Percentiles rank a stretch among this genome's conserved stretches.
phyloP scores from a whole-genome alignment of 2,329 filamentous ascomycete genomes.

The Dothidotthia symphoricarpi region DNA sequence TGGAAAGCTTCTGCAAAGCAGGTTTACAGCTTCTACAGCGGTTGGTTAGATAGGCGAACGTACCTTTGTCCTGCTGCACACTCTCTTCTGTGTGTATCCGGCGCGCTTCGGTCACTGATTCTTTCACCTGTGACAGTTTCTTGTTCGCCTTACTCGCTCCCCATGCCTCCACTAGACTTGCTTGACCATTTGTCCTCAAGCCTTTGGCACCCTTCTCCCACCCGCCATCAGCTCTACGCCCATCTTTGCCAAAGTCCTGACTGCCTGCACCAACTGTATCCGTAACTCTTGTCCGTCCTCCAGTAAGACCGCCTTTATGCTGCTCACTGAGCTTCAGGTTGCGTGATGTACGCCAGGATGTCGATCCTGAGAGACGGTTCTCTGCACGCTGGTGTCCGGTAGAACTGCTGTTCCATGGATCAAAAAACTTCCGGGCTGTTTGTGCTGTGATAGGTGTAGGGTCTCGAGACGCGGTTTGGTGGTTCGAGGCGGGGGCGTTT shows the following conservation, averaged over 20 bases:
- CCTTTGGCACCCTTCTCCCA: slow-evolving; percentile 51
- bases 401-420: slow-evolving; percentile 70
- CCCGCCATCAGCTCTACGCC: slow-evolving; percentile 53
- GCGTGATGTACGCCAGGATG: slow-evolving; percentile 70
- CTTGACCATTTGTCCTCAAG: slow-evolving; percentile 50
- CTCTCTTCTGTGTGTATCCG: background rate
- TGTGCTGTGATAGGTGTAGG: slow-evolving; percentile 2
- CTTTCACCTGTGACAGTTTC: slow-evolving; percentile 7
- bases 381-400: slow-evolving; percentile 79
- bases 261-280: slow-evolving; percentile 67
- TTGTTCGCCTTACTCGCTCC: slow-evolving; percentile 18
- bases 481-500: too few species aligned
- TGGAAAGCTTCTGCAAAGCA: too few species aligned
- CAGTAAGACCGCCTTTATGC: slow-evolving; percentile 58
- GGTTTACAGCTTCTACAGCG: too few species aligned
- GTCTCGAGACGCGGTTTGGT: too few species aligned
- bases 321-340: slow-evolving; percentile 68
- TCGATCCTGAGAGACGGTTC: slow-evolving; percentile 59
- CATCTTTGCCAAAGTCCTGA: slow-evolving; percentile 53
- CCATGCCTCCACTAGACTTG: slow-evolving; percentile 32
- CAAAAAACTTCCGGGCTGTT: slow-evolving; percentile 48
- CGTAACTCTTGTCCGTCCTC: slow-evolving; percentile 58
- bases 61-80: slow-evolving; percentile 5
- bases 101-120: background rate
- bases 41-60: too few species aligned